Base-by-base conservation (phyloP, 2,329 filamentous ascomycete species). In the Aspergillus terreus region DNA sequence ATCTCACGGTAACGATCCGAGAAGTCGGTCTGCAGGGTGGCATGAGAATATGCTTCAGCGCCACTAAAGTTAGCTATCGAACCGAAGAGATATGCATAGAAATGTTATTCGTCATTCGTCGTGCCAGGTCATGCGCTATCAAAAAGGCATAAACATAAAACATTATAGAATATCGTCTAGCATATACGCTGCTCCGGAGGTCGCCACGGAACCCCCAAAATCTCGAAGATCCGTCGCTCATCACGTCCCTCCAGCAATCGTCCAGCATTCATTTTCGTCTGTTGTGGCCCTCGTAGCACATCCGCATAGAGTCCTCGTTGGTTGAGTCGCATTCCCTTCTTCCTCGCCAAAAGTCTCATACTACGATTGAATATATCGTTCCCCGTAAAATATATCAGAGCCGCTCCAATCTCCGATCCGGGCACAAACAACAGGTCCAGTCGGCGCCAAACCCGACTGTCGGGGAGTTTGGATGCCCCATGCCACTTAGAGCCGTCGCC, bases 281-380 rank as follows among this genome's bases (percentile, higher is more conserved):
- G 52, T 5, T 55, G 51, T 12, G 58, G 52, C 25, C 56, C 58
- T 32, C 58, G 58, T 51, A 57, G 35, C 5, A 89, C 84, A 67
- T 90, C 81, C 60, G 77, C 81, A 62, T 86, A 96, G 50, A 97
- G 68, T 0, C 91, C 92, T 27, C 81, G 78, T 71, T 96, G 92
- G 60, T 96, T 96, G 49, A 97, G 67, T 46, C 88, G 75, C 89
- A 95, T 91, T 0, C 84, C 82, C 71, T 89, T 94, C 71, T 84
- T 90, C 36, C 84, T 82, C 12, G 91, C 90, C 57, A 96, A 69
- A 14, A 95, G 72, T 57, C 92, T 76, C 68, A 96, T 82, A 64
- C 89, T 95, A 14, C 92, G 79, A 68, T 96, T 96, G 74, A 96
- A 96, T 32, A 96, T 87, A 66, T 96, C 92, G 60, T 96, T 94